These are phyloP conservation scores for Polytolypa hystricis DNA, from an alignment of 2,329 filamentous ascomycete species.

Conservation along the genomic window DNA sequence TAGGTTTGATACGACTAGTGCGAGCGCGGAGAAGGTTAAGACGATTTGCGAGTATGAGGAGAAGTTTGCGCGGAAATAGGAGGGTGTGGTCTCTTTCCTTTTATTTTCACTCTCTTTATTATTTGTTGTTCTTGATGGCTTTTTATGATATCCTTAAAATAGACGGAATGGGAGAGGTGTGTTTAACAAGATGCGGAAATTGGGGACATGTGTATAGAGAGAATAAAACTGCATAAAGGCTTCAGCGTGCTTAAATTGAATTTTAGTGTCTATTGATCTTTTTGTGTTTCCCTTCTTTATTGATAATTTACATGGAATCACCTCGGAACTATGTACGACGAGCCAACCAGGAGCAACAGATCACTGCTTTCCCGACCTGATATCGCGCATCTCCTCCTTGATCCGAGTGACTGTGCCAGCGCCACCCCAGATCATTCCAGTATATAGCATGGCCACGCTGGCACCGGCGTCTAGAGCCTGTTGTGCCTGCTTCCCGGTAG, in stretches of 20 bases:
- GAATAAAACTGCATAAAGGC: no score
- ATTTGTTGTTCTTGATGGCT: background rate
- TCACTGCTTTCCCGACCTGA: conserved; percentile 14
- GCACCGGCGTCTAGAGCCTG: conserved; percentile 79
- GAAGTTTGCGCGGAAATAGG: conserved; percentile 17
- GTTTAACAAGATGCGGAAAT: background rate
- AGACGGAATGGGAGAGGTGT: background rate
- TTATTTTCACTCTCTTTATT: background rate
- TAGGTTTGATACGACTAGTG: conserved; percentile 58
- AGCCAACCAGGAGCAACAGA: background rate
- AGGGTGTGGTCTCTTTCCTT: background rate
- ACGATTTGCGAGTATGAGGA: conserved; percentile 34
- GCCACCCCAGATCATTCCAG: conserved; percentile 56
- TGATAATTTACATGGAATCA: no score
- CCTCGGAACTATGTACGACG: no score
- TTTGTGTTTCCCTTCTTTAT: background rate
- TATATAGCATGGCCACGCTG: conserved; percentile 86
- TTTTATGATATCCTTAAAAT: background rate
- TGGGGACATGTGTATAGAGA: no score
- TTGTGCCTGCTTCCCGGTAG: conserved; percentile 71
- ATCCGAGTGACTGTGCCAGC: conserved; percentile 48
- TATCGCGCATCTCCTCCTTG: conserved; percentile 37
- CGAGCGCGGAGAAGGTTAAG: conserved; percentile 50
- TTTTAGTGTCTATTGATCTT: background rate
- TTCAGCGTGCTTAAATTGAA: no score